These are phyloP conservation scores for Phialophora verrucosa DNA, from an alignment of 2,329 filamentous ascomycete species.

Conservation along the genomic window DNA sequence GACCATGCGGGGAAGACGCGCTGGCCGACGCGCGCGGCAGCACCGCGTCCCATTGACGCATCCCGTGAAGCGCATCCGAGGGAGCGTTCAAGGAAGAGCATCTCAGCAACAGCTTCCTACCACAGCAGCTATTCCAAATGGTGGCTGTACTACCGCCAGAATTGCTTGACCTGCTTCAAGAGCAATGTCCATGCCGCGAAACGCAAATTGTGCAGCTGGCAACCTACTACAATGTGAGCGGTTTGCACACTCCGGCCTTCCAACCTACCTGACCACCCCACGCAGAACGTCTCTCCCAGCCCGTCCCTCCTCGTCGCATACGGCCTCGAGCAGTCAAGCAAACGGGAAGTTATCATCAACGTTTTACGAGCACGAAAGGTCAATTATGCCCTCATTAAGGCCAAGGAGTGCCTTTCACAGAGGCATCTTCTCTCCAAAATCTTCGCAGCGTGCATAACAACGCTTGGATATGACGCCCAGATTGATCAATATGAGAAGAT, in stretches of 20 bases:
- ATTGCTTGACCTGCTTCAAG: conserved; percentile 29
- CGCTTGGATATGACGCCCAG: conserved; percentile 46
- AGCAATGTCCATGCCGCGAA: conserved; percentile 51
- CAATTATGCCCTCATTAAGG: conserved; percentile 50
- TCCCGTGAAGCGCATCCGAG: not conserved
- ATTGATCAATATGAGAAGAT: conserved; percentile 66
- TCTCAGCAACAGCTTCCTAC: not conserved
- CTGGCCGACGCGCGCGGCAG: not conserved
- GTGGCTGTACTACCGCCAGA: conserved; percentile 29
- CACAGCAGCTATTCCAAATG: conserved; percentile 16
- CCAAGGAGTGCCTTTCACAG: conserved; percentile 54
- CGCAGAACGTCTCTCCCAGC: conserved; percentile 58
- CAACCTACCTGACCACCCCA: not conserved
- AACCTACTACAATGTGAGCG: conserved; percentile 48
- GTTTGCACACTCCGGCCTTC: not conserved
- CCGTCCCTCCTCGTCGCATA: conserved; percentile 78
- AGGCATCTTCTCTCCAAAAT: conserved; percentile 55
- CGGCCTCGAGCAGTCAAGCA: conserved; percentile 85
- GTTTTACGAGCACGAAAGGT: conserved; percentile 67
- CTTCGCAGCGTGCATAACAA: conserved; percentile 48
- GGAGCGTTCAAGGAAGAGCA: not conserved
- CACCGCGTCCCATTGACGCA: not conserved
- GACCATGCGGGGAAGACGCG: not conserved
- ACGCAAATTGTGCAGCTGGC: conserved; percentile 50
- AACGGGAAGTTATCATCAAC: conserved; percentile 71